Percentiles rank a stretch among this genome's conserved stretches.
These are phyloP conservation scores for Sarocladium oryzae DNA, from an alignment of 2,329 filamentous ascomycete genomes.

Conservation along the genomic window DNA sequence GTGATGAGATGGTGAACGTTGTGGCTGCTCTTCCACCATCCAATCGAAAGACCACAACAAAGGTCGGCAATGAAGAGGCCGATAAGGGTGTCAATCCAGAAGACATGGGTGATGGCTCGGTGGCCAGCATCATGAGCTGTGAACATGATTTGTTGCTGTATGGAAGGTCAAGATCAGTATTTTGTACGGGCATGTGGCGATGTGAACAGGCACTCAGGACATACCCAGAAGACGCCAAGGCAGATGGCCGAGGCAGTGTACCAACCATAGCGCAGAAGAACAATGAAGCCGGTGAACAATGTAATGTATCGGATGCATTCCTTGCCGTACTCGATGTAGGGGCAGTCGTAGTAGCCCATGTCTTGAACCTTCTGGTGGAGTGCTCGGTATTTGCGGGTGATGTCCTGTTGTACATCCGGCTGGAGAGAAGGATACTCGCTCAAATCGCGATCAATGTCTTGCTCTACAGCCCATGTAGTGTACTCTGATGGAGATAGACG, in stretches of 20 bases:
- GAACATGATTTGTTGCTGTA: constrained; percentile 62
- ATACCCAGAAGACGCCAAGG: constrained; percentile 56
- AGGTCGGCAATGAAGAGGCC: constrained; percentile 59
- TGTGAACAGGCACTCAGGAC: constrained; percentile 11
- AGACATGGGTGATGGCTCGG: constrained; percentile 54
- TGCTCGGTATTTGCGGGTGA: constrained; percentile 47
- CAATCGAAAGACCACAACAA: constrained; percentile 58
- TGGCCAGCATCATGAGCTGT: constrained; percentile 61
- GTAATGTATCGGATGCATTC: constrained; percentile 48
- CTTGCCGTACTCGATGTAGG: constrained; percentile 50
- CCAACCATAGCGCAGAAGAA: constrained; percentile 42
- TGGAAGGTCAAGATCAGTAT: no score
- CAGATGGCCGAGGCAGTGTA: constrained; percentile 51
- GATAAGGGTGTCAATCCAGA: constrained; percentile 51
- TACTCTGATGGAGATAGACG: constrained; percentile 19
- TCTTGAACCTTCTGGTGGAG: constrained; percentile 49
- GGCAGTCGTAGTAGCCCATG: constrained; percentile 52
- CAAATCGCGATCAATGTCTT: constrained; percentile 28
- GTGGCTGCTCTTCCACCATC: constrained; percentile 65
- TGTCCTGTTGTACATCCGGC: constrained; percentile 42
- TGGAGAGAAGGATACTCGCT: constrained; percentile 47
- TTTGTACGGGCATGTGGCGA: no score
- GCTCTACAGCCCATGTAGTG: constrained; percentile 28
- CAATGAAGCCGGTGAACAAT: constrained; percentile 43
- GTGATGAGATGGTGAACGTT: constrained; percentile 63